phyloP scores from a whole-genome alignment of 257 asterid species.

The Solanum piurae region DNA sequence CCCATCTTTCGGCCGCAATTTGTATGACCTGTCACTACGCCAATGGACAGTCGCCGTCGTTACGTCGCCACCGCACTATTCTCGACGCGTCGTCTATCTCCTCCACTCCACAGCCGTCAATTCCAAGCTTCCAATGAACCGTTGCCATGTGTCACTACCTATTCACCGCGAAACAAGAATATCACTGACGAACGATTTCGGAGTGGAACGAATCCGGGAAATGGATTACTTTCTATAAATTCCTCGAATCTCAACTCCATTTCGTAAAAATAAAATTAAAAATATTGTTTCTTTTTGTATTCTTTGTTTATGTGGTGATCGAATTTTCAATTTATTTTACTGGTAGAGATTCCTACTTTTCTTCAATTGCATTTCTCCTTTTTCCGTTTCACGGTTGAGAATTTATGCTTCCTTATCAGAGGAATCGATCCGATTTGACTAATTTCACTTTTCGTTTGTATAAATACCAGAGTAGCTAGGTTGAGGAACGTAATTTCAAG shows the following conservation, averaged over 20 bases:
- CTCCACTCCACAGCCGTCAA: neutral
- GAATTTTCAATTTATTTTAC: neutral
- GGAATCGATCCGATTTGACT: neutral
- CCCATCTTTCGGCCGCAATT: neutral
- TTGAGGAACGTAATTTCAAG: neutral
- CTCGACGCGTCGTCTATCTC: neutral
- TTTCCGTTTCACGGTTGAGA: neutral
- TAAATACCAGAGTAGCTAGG: neutral
- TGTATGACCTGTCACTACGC: neutral
- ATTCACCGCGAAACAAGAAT: neutral
- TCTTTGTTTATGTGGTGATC: neutral
- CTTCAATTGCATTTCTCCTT: neutral
- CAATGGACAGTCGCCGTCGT: neutral
- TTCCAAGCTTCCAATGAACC: neutral
- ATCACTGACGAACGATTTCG: neutral
- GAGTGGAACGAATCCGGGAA: neutral
- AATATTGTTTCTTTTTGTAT: neutral
- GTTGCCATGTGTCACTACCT: neutral
- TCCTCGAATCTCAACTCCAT: neutral
- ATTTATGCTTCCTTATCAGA: neutral
- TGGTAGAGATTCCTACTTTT: neutral
- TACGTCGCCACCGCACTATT: neutral
- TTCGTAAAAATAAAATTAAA: too few relatives aligned
- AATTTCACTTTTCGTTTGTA: neutral
- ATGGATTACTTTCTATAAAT: neutral